Base-by-base conservation (phyloP, 2,329 filamentous ascomycete species). In the Xylariaceae sp. region DNA sequence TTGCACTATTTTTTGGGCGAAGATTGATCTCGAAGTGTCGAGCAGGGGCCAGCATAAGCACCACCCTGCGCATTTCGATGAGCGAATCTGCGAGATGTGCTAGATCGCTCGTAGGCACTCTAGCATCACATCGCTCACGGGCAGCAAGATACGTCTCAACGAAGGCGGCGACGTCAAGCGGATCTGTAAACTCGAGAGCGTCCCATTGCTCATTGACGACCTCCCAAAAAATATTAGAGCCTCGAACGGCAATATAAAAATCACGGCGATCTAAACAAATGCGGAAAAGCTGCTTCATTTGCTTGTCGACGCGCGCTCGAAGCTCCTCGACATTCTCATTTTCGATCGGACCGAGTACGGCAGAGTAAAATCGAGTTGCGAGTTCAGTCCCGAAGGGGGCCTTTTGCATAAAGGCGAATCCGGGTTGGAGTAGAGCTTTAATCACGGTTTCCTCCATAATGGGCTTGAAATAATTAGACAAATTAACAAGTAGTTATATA, bases 161-260 rank as follows among this genome's bases (percentile, higher is more conserved):
- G 20, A 49, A 44, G 27, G 33, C 51, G 21, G 45, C 40, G 7
- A 32, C 39, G 11, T 49, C 40, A 1, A 18, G 26, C 3, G 24
- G 2, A 10, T 36, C 16, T 8, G 35, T 13, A 23, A 32, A n/a
- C 11, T 40, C 26, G 6, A 45, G 8, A 6, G 40, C 45, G 11
- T 44, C 45, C 51, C 51, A 54, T 9, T 54, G 39, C 23, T 54
- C 51, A 10, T n/a, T 26, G 3, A 13, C 51, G 27, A 49, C 3
- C 3, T 11, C 13, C 51, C 45, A 54, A 40, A 50, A 54, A 30
- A 35, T 5, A 16, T 33, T 21, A 3, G 39, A 33, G 15, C 26
- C 39, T 20, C 40, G 4, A 10, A 21, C 11, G 18, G 26, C 45
- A 20, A 3, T 11, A 21, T 49, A 54, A 10, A 54, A 29, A 3